Evolutionary conservation across 352 stramenopile genomes (phyloP), one percentile per base, ranked within the genome.

Genomic region (Globisporangium mamillatum): DNA sequence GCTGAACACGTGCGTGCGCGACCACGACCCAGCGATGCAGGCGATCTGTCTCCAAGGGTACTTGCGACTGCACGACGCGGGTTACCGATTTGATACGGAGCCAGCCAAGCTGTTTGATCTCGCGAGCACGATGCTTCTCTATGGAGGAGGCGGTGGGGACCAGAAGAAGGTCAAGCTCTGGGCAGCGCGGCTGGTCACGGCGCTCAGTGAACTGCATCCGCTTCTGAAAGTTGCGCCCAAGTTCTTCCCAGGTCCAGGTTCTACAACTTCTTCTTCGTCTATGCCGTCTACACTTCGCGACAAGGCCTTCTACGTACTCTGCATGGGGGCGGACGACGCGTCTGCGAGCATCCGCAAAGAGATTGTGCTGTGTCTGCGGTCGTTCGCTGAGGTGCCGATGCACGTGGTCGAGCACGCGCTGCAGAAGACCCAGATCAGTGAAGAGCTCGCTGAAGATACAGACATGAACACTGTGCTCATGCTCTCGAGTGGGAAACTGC

Each of bases 1-100:
- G 50, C 67, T 92, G 24, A 44, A 64, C 27, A 79, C 73, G 14
- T 93, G 83, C 27, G 66, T 91, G 22, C 57, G 66, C 18, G 81
- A 91, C 68, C 81, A 90, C 62, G 84, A 93, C 64, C 67, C 70
- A 12, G 75, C 71, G 16, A 83, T 91, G 71, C 79, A 88, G 60
- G 69, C 63, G 27, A 78, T 82, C 34, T 87, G 81, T 76, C 71
- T 93, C 20, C 68, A 76, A 4, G 81, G 77, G 4, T 90, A 88
- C 72, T 38, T 89, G 46, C 75, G 75, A 34, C 69, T 93, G 12
- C 57, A 84, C n/a, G 71, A 82, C n/a, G 70, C 50, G 12, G 77
- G 75, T 20, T 64, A 78, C n/a, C 44, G 50, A 6, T 69, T 86
- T 27, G 52, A 56, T 0, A 32, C 53, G 1, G 54, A 56, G 22